Evolutionary conservation across 805 yeast genomes (phyloP).

Genomic region (Schwanniomyces vanrijiae): DNA sequence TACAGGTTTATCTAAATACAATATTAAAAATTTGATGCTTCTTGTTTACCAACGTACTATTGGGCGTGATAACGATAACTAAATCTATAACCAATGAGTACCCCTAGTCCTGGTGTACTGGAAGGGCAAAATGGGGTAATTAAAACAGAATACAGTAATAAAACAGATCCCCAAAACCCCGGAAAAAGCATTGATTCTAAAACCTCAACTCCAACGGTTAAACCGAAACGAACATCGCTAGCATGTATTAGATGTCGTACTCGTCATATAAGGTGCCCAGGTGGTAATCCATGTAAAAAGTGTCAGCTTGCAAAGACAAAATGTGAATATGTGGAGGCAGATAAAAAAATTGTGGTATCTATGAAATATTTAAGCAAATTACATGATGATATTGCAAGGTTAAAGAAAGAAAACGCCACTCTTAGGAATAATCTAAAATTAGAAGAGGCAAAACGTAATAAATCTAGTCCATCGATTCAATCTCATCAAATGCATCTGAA

Average conservation of each 20-base stretch:
- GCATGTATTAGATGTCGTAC: conserved; percentile 68
- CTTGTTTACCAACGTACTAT: not conserved
- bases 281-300: conserved; percentile 70
- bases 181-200: not conserved
- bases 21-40: not conserved
- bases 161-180: not conserved
- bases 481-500: conserved; percentile 4
- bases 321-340: conserved; percentile 74
- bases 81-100: not conserved
- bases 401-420: conserved; percentile 65
- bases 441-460: conserved; percentile 14
- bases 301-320: conserved; percentile 54
- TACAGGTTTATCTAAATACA: not conserved
- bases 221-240: conserved; percentile 33
- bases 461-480: conserved; percentile 1
- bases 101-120: not conserved
- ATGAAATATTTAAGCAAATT: conserved; percentile 65
- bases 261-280: conserved; percentile 76
- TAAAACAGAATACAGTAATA: not conserved
- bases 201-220: conserved; percentile 1
- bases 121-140: not conserved
- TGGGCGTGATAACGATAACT: not conserved
- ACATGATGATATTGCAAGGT: conserved; percentile 64
- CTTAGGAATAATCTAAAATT: conserved; percentile 46
- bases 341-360: conserved; percentile 70